phyloP scores from a whole-genome alignment of 805 yeast species.

The Naumovozyma castellii region DNA sequence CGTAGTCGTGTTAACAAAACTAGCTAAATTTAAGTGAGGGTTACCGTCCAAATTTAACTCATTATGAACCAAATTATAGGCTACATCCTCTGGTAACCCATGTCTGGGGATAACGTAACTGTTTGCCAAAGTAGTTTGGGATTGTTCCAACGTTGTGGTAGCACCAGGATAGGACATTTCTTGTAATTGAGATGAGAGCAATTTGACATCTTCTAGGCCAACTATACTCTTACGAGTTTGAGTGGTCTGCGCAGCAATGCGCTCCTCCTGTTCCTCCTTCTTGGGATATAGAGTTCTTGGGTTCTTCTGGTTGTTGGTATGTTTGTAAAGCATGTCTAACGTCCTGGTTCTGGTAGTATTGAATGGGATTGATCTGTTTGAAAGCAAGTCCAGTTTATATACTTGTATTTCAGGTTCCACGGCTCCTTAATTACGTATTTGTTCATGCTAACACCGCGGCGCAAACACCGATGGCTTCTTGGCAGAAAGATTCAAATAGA shows the following conservation, averaged over 20 bases:
- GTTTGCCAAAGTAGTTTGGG: slow-evolving; percentile 13
- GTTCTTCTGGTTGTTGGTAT: slow-evolving; percentile 7
- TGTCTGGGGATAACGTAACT: slow-evolving; percentile 52
- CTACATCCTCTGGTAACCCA: slow-evolving; percentile 44
- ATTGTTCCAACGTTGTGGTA: background rate
- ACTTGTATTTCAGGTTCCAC: too few relatives aligned
- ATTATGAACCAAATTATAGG: slow-evolving; percentile 57
- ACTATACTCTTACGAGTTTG: slow-evolving; percentile 1
- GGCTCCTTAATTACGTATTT: too few relatives aligned
- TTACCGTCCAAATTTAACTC: slow-evolving; percentile 76
- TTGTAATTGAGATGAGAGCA: slow-evolving; percentile 12
- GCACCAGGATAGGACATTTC: slow-evolving; percentile 3
- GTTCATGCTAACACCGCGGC: too few relatives aligned
- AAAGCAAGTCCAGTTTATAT: too few relatives aligned
- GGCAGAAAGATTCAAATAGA: too few relatives aligned
- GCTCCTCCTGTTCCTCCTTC: background rate
- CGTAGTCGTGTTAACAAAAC: slow-evolving; percentile 73
- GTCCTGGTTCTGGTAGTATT: background rate
- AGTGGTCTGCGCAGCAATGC: background rate
- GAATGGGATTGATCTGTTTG: background rate
- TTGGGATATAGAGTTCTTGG: slow-evolving; percentile 10
- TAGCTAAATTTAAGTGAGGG: slow-evolving; percentile 77
- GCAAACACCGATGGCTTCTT: too few relatives aligned
- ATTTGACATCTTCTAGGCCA: slow-evolving; percentile 9
- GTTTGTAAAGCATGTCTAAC: slow-evolving; percentile 14